Evolutionary conservation across 148 eudicot species (phyloP).

Genomic region (Rhododendron vialii): DNA sequence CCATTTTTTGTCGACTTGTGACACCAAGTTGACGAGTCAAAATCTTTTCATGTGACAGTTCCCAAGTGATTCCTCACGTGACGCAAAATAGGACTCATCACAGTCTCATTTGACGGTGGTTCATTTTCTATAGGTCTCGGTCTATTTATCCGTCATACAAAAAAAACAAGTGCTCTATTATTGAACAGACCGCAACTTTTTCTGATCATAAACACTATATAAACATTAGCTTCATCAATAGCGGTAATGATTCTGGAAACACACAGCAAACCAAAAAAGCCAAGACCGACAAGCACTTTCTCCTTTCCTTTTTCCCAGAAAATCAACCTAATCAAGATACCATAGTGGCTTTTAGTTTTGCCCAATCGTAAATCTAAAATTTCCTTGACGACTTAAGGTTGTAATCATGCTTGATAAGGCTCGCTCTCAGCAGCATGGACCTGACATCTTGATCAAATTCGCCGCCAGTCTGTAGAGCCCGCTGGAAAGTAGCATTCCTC

Average conservation of each 20-base stretch:
- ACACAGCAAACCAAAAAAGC: neutral
- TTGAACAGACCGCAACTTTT: neutral
- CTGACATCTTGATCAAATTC: constrained; percentile 77
- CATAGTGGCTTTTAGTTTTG: neutral
- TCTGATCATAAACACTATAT: neutral
- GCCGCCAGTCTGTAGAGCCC: constrained; percentile 75
- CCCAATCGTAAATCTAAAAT: neutral
- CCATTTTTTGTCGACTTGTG: no score
- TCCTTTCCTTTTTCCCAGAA: neutral
- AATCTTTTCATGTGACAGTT: no score
- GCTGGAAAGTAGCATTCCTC: constrained; percentile 91
- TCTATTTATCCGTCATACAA: no score
- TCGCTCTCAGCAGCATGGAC: constrained; percentile 84
- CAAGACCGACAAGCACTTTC: neutral
- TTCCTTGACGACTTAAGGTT: constrained; percentile 48
- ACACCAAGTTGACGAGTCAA: no score
- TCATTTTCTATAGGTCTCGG: no score
- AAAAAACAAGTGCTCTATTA: no score
- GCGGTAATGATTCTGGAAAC: neutral
- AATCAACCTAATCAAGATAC: neutral
- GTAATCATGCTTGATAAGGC: constrained; percentile 65
- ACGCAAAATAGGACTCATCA: no score
- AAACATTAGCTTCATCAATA: neutral
- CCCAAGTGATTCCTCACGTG: no score
- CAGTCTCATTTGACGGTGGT: no score